Base-by-base conservation (phyloP, 129 eudicot species). In the Artemisia annua region DNA sequence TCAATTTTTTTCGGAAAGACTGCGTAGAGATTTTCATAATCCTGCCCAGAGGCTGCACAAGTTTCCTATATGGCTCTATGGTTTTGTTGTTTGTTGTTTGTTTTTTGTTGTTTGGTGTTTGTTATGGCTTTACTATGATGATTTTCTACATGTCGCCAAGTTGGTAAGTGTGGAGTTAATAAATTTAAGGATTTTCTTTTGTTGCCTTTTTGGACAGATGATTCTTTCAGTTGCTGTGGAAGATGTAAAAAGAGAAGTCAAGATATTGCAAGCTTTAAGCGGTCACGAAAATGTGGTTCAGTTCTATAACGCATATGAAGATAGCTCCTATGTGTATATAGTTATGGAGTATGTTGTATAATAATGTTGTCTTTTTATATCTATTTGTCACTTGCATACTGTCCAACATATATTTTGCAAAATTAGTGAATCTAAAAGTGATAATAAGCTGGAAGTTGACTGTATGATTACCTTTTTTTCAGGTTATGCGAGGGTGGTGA, bases 401-500 rank as follows among this genome's bases (percentile, higher is more conserved):
- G 43, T 39, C 46, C 46, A 39, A 39, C 46, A 7, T 39, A 39
- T 39, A 39, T 39, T 39, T 39, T 39, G 46, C 10, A 39, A 39
- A 39, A 7, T 39, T 7, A 39, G 46, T 39, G 1, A n/a, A 7
- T 2, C 46, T 39, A 39, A 39, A 39, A 39, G 16, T 75, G 46
- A 30, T 19, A 51, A 16, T 64, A 60, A 15, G 18, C 56, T n/a
- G 64, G 67, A 70, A 63, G 35, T 52, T 52, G 61, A 70, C 76
- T 46, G 56, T 17, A 71, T 49, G 26, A 48, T 66, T 71, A 55
- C 5, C 32, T 62, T 35, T 48, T 73, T 66, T 75, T 53, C 80
- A 93, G 98, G 89, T 86, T 93, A 71, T 93, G 98, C 15, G 98
- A 90, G 62, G 98, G 98, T 67, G 97, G 98, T 24, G 98, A 93